Evolutionary conservation across 1,284 basidiomycete genomes (phyloP).

Genomic region (Cutaneotrichosporon cyanovorans): DNA sequence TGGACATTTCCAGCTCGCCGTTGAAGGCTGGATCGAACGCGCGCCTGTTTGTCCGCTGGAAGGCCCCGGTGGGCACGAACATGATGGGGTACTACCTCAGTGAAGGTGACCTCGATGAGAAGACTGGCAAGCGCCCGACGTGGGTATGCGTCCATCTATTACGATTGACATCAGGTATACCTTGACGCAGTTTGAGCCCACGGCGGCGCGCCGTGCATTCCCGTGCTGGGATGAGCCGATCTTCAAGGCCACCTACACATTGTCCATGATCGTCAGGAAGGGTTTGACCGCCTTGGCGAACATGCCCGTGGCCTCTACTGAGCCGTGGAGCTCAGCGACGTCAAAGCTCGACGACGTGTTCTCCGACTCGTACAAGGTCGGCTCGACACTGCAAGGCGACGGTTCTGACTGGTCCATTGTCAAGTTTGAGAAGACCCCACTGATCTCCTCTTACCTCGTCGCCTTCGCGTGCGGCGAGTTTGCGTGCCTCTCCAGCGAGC

Average conservation of each 20-base stretch:
- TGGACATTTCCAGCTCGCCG: conserved; percentile 59
- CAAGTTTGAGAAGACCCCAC: conserved; percentile 65
- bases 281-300: conserved; percentile 64
- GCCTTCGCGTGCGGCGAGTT: conserved; percentile 86
- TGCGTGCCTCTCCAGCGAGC: conserved; percentile 63
- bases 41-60: conserved; percentile 45
- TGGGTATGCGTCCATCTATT: conserved; percentile 15
- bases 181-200: conserved; percentile 76
- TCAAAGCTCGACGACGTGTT: conserved; percentile 27
- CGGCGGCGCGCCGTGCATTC: conserved; percentile 72
- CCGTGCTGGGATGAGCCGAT: conserved; percentile 88
- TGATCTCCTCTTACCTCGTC: conserved; percentile 87
- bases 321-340: conserved; percentile 36
- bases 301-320: conserved; percentile 65
- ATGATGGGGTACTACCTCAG: conserved; percentile 53
- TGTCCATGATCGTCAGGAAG: conserved; percentile 72
- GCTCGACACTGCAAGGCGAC: conserved; percentile 30
- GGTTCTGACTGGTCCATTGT: conserved; percentile 64
- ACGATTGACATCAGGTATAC: conserved; percentile 51
- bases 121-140: conserved; percentile 44
- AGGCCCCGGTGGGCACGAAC: conserved; percentile 56
- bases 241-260: conserved; percentile 75
- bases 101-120: conserved; percentile 48
- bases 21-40: conserved; percentile 59
- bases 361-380: conserved; percentile 36